Conservation (phyloP, 2,329 filamentous ascomycete species). For the Nannizzia gypsea region DNA sequence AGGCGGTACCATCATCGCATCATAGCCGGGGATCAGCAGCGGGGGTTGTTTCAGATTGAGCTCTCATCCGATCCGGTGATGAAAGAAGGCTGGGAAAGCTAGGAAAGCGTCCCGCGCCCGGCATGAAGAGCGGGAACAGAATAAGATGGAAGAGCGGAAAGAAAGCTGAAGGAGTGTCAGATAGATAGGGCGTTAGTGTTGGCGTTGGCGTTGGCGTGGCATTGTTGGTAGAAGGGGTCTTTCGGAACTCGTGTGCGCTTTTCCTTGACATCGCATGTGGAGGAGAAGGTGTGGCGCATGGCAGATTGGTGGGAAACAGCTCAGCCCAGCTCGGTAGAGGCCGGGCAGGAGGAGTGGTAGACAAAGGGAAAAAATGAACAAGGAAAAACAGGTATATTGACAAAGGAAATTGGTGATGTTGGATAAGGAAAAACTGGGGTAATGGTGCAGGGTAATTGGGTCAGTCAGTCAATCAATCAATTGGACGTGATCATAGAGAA, state of each 20-base stretch:
- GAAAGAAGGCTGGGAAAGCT: not conserved
- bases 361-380: not conserved
- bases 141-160: not conserved
- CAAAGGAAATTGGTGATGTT: not conserved
- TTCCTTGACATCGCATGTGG: not conserved
- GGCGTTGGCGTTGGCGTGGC: too few species aligned
- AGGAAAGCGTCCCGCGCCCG: not conserved
- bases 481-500: not conserved
- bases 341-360: not conserved
- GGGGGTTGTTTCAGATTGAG: not conserved
- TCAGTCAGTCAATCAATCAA: not conserved
- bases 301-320: too few species aligned
- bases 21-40: not conserved
- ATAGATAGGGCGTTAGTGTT: not conserved
- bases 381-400: slow-evolving; percentile 3
- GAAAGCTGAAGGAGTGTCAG: too few species aligned
- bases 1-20: not conserved
- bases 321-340: not conserved
- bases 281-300: not conserved
- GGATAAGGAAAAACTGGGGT: not conserved
- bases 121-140: not conserved
- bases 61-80: not conserved
- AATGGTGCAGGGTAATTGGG: slow-evolving; percentile 1
- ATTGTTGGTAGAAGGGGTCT: not conserved
- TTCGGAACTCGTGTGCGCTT: not conserved